Percentiles rank a stretch among this genome's conserved stretches.
Conservation (phyloP, 768 basidiomycete species). For the Phallus indusiatus region DNA sequence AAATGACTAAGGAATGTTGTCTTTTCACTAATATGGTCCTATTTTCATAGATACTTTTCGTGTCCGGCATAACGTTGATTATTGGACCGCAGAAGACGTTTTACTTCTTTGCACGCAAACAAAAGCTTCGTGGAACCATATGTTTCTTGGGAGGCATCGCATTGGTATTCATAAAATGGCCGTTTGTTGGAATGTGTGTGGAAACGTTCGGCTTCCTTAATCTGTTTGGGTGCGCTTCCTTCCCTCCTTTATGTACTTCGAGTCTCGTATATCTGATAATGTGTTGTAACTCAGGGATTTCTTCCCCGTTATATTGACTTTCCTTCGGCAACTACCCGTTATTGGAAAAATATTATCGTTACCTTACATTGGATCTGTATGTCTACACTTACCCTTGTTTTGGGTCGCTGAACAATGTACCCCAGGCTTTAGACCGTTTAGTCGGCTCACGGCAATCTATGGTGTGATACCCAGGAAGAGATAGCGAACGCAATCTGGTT, state of each 20-base stretch:
- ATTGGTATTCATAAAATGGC: conserved; percentile 93
- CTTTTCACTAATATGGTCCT: conserved; percentile 6
- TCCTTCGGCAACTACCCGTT: conserved; percentile 88
- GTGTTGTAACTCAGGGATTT: conserved; percentile 61
- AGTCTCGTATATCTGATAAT: neutral
- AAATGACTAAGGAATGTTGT: neutral
- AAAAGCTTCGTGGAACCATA: conserved; percentile 84
- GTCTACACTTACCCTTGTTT: neutral
- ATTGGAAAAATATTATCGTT: conserved; percentile 79
- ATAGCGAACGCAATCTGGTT: neutral
- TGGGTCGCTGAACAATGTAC: neutral
- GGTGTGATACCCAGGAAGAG: conserved; percentile 32
- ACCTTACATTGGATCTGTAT: conserved; percentile 77
- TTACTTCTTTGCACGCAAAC: conserved; percentile 93
- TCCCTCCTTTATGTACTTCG: conserved; percentile 3
- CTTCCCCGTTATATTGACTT: conserved; percentile 97
- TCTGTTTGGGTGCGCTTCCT: conserved; percentile 76
- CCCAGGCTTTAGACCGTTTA: conserved; percentile 66
- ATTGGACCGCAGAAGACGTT: conserved; percentile 97
- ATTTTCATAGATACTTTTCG: conserved; percentile 72
- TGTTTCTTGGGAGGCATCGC: conserved; percentile 87
- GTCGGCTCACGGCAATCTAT: conserved; percentile 72
- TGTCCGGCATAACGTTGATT: conserved; percentile 90
- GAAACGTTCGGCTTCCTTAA: conserved; percentile 97
- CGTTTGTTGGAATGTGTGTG: conserved; percentile 85